Conservation (phyloP, 2,329 filamentous ascomycete species). For the Plectosphaerella sp. region DNA sequence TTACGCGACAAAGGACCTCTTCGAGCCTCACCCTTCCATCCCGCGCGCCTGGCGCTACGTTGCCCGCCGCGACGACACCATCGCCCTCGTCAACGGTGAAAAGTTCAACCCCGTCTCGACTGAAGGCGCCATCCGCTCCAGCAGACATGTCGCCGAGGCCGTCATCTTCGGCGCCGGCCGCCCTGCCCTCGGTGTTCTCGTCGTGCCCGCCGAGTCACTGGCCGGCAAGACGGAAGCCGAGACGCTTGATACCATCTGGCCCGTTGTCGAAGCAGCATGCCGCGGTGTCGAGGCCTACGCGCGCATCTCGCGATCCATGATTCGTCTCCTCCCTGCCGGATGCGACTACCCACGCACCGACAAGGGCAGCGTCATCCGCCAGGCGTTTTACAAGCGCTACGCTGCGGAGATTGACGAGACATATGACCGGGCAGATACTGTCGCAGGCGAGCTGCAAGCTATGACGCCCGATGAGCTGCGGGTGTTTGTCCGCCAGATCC, state of each 20-base stretch:
- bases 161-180: slow-evolving; percentile 58
- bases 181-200: slow-evolving; percentile 50
- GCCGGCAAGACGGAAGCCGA: slow-evolving; percentile 15
- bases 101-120: slow-evolving; percentile 63
- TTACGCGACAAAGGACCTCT: slow-evolving; percentile 60
- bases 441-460: slow-evolving; percentile 9
- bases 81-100: slow-evolving; percentile 61
- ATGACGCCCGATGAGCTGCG: slow-evolving; percentile 22
- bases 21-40: slow-evolving; percentile 48
- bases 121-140: slow-evolving; percentile 48
- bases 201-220: slow-evolving; percentile 35
- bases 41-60: slow-evolving; percentile 57
- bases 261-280: slow-evolving; percentile 26
- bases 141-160: slow-evolving; percentile 42
- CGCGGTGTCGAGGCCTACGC: slow-evolving; percentile 22
- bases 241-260: slow-evolving; percentile 25
- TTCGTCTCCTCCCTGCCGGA: slow-evolving; percentile 40
- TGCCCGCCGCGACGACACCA: slow-evolving; percentile 55
- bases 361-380: slow-evolving; percentile 22
- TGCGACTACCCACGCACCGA: slow-evolving; percentile 35
- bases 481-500: slow-evolving; percentile 24
- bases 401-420: slow-evolving; percentile 13
- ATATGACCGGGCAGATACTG: slow-evolving; percentile 24
- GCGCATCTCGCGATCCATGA: slow-evolving; percentile 41
- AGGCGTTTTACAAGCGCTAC: slow-evolving; percentile 14